phyloP scores from a whole-genome alignment of 2,329 filamentous ascomycete genomes.

The Neocucurbitaria cava region DNA sequence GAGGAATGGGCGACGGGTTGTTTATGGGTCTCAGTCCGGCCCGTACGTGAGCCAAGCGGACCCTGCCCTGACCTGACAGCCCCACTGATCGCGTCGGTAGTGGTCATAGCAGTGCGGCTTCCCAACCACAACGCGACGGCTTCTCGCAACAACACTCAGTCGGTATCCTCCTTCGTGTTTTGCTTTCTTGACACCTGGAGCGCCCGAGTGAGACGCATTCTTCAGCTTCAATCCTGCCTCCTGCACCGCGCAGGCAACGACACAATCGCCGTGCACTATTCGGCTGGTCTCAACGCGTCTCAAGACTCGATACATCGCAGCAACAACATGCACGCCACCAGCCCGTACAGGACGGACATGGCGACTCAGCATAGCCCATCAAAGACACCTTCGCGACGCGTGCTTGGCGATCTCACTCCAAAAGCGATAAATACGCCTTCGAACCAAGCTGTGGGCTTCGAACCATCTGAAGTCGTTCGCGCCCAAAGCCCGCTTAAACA shows the following conservation, averaged over 20 bases:
- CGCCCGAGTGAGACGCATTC: slow-evolving; percentile 7
- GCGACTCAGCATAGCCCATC: slow-evolving; percentile 33
- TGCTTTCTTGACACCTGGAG: slow-evolving; percentile 2
- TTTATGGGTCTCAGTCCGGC: slow-evolving; percentile 1
- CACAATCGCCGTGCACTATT: slow-evolving; percentile 9
- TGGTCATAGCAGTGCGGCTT: slow-evolving; percentile 23
- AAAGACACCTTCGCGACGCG: slow-evolving; percentile 42
- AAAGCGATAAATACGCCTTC: slow-evolving; percentile 44
- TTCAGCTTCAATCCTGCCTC: slow-evolving; percentile 1
- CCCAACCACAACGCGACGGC: slow-evolving; percentile 30
- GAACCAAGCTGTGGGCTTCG: slow-evolving; percentile 27
- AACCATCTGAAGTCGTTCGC: slow-evolving; percentile 30
- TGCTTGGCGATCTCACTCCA: slow-evolving; percentile 44
- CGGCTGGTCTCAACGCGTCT: slow-evolving; percentile 31
- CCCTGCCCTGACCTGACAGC: slow-evolving; percentile 14
- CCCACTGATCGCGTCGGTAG: slow-evolving; percentile 21
- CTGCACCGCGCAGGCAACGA: neutral
- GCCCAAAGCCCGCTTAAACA: slow-evolving; percentile 47
- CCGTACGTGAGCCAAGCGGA: slow-evolving; percentile 10
- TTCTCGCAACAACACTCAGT: slow-evolving; percentile 19
- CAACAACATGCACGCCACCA: slow-evolving; percentile 28
- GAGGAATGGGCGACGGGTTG: slow-evolving; percentile 1
- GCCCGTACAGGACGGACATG: slow-evolving; percentile 33
- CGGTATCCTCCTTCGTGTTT: slow-evolving; percentile 5
- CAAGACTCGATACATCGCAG: slow-evolving; percentile 12